These are phyloP conservation scores for Penicillium waksmanii DNA, from an alignment of 495 filamentous ascomycete genomes.

Conservation along the genomic window DNA sequence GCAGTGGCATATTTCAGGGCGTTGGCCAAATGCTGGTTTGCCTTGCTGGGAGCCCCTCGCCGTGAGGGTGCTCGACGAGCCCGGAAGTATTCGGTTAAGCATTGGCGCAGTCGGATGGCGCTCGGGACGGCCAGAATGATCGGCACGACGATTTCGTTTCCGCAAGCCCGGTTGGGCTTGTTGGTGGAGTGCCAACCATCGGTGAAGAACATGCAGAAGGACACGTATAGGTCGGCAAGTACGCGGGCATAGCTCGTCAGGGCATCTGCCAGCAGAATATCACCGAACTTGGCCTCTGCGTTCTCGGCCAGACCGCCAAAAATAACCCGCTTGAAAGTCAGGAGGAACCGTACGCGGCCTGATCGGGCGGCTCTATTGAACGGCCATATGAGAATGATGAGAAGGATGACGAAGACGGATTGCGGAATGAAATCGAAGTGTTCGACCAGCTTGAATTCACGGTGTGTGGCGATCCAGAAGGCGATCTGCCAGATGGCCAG, in stretches of 20 bases:
- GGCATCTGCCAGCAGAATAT: slow-evolving; percentile 92
- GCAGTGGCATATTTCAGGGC: slow-evolving; percentile 89
- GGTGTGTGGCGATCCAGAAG: slow-evolving; percentile 82
- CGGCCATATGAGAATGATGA: slow-evolving; percentile 71
- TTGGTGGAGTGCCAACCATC: slow-evolving; percentile 70
- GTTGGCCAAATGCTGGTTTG: slow-evolving; percentile 87
- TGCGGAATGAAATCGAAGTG: slow-evolving; percentile 82
- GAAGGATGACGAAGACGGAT: slow-evolving; percentile 70
- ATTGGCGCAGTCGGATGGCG: slow-evolving; percentile 87
- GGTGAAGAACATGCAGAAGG: slow-evolving; percentile 85
- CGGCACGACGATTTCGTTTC: slow-evolving; percentile 74
- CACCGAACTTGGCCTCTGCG: slow-evolving; percentile 87
- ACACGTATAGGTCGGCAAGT: slow-evolving; percentile 85
- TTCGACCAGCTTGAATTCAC: slow-evolving; percentile 66
- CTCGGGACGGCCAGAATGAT: slow-evolving; percentile 80
- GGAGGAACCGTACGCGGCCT: slow-evolving; percentile 76
- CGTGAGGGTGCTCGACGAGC: slow-evolving; percentile 56
- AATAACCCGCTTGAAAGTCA: slow-evolving; percentile 70
- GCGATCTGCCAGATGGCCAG: slow-evolving; percentile 69
- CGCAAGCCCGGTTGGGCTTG: slow-evolving; percentile 78
- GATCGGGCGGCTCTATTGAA: slow-evolving; percentile 68
- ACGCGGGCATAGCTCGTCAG: slow-evolving; percentile 93
- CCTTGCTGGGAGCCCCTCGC: slow-evolving; percentile 57
- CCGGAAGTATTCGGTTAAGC: slow-evolving; percentile 82
- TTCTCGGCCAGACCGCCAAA: slow-evolving; percentile 80